A percentile compares a stretch with the other conserved stretches of the same genome.
Evolutionary conservation across 1,139 yeast genomes (phyloP).

Genomic region (Sugiyamaella japonica): DNA sequence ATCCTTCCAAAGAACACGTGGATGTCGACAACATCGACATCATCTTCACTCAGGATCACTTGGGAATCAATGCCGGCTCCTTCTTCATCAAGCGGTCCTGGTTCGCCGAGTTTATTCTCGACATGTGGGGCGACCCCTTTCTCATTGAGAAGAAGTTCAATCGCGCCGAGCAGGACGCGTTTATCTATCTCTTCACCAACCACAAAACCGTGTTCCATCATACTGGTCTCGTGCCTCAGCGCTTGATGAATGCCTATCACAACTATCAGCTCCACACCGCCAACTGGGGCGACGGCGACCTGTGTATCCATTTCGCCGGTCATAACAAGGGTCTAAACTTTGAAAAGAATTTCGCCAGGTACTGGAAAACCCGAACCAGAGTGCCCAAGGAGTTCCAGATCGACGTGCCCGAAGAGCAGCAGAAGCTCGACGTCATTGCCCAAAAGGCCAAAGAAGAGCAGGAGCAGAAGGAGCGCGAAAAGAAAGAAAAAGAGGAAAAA

Average conservation of each 20-base stretch:
- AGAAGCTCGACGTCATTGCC: constrained; percentile 8
- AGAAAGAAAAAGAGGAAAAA: constrained; percentile 12
- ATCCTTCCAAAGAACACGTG: constrained; percentile 25
- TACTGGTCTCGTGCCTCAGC: constrained; percentile 40
- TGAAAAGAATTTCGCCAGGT: constrained; percentile 7
- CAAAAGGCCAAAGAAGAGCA: constrained; percentile 14
- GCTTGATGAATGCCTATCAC: constrained; percentile 38
- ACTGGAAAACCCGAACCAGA: constrained; percentile 13
- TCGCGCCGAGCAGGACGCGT: constrained; percentile 32
- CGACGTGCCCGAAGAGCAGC: constrained; percentile 10
- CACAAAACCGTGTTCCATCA: constrained; percentile 34
- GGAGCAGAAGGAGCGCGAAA: constrained; percentile 9
- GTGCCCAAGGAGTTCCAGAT: constrained; percentile 22
- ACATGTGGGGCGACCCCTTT: constrained; percentile 28
- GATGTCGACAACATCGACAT: constrained; percentile 28
- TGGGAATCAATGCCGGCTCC: constrained; percentile 40
- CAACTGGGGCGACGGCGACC: constrained; percentile 32
- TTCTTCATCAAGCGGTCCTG: constrained; percentile 36
- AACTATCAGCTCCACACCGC: constrained; percentile 26
- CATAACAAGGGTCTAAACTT: constrained; percentile 15
- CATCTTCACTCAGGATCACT: constrained; percentile 31
- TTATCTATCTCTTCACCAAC: constrained; percentile 29
- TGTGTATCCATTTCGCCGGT: constrained; percentile 37
- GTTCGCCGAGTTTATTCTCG: constrained; percentile 26
- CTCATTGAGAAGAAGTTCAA: constrained; percentile 22